Evolutionary conservation across 2,329 filamentous ascomycete species (phyloP).

Genomic region (Fonsecaea monophora): DNA sequence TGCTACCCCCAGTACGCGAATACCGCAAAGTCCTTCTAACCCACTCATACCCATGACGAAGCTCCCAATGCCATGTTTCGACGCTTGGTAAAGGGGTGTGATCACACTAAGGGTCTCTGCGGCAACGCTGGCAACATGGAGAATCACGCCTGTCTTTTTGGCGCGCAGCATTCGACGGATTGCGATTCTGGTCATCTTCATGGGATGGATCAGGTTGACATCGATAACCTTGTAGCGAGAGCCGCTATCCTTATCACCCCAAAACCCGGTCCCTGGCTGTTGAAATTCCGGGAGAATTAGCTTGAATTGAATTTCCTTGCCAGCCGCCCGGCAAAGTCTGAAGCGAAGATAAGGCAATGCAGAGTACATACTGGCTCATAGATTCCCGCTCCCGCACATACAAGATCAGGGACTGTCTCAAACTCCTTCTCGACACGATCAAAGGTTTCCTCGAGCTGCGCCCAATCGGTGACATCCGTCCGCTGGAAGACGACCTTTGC

Average conservation of each 20-base stretch:
- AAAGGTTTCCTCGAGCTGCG: slow-evolving; percentile 57
- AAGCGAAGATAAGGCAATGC: not conserved
- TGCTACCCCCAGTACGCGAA: slow-evolving; percentile 6
- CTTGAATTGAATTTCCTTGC: too few relatives aligned
- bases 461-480: slow-evolving; percentile 58
- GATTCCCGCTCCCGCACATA: slow-evolving; percentile 55
- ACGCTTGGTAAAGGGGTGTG: slow-evolving; percentile 56
- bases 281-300: not conserved
- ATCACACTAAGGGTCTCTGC: slow-evolving; percentile 50
- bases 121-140: slow-evolving; percentile 57
- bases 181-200: slow-evolving; percentile 58
- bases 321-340: too few relatives aligned
- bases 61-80: slow-evolving; percentile 57
- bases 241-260: slow-evolving; percentile 45
- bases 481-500: slow-evolving; percentile 50
- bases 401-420: slow-evolving; percentile 51
- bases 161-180: slow-evolving; percentile 54
- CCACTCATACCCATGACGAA: slow-evolving; percentile 57
- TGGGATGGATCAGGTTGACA: slow-evolving; percentile 60
- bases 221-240: slow-evolving; percentile 55
- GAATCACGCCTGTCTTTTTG: slow-evolving; percentile 47
- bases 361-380: slow-evolving; percentile 41
- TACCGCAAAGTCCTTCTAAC: slow-evolving; percentile 55
- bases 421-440: slow-evolving; percentile 56
- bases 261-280: not conserved